Evolutionary conservation across 108 stramenopile species (phyloP), one percentile per base, ranked within the genome.

Genomic region (Ochromonas danica): DNA sequence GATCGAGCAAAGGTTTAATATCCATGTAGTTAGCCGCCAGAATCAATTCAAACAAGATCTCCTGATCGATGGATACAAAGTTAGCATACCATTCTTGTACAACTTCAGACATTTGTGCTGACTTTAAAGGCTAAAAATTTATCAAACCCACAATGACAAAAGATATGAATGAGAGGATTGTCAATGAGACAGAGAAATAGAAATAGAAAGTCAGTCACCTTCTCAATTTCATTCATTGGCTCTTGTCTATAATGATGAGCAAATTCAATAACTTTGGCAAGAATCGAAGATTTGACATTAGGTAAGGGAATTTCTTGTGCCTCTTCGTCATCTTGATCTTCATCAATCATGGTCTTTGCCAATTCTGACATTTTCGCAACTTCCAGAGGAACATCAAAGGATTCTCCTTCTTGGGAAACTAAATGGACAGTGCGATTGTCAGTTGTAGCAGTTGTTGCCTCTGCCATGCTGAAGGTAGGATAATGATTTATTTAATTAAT

Each of bases 31-130:
- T 97, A 38, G 97, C 97, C 0, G 96, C 98, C 43, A 97, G 84
- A 62, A 98, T 98, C 38, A 99, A 87, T 87, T 99, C 99, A 87
- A 98, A 99, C 61, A 99, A 87, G 39, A 95, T 81, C 61, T 96
- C 96, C 84, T 98, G 99, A 75, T 97, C 96, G 51, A 98, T 85
- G 78, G 95, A 88, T 38, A 99, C 97, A 84, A 97, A 99, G 86
- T 94, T 93, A 1, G 97, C 97, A 85, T 98, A 98, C 97, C 97
- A 98, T 84, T 95, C 94, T 81, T 98, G 96, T 71, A 99, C 99
- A 36, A 99, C 96, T 82, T 98, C 96, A 42, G 90, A 84, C 97
- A 99, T 96, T 84, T 91, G 89, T 38, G 93, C 88, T 43, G 91
- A 90, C 88, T 95, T 96, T 81, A 99, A 90, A 1, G 99, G 99